Percentiles rank a stretch among this genome's conserved stretches.
Conservation (phyloP, 371 early-diverging fungal species). For the Fennellomyces sp. region DNA sequence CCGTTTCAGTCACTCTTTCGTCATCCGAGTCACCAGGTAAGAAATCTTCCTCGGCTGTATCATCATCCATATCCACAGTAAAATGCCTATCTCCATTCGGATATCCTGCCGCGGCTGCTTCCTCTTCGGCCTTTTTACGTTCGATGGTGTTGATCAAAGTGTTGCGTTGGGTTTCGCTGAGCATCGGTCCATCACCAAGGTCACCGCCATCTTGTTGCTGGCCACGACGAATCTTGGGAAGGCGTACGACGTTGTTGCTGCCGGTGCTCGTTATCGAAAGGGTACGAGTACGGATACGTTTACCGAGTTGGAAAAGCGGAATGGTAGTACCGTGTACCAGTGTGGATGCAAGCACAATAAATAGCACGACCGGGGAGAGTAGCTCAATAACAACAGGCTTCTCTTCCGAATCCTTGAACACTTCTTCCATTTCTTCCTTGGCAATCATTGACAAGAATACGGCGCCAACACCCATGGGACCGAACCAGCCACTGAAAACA, state of each 20-base stretch:
- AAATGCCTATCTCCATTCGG: too few species aligned
- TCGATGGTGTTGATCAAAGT: conserved; percentile 41
- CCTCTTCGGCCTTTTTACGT: conserved; percentile 9
- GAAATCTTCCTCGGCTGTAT: conserved; percentile 49
- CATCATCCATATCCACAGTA: conserved; percentile 29
- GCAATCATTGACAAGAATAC: conserved; percentile 76
- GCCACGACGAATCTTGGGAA: conserved; percentile 33
- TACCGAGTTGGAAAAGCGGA: conserved; percentile 70
- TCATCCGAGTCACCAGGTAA: conserved; percentile 34
- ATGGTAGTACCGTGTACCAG: conserved; percentile 84
- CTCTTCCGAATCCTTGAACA: conserved; percentile 22
- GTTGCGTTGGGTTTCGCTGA: conserved; percentile 43
- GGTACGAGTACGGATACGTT: conserved; percentile 53
- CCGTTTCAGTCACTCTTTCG: conserved; percentile 10
- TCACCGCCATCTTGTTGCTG: conserved; percentile 11
- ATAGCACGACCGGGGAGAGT: conserved; percentile 69
- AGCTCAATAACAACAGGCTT: conserved; percentile 28
- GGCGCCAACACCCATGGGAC: conserved; percentile 88
- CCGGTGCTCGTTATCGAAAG: conserved; percentile 48
- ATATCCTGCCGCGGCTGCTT: not conserved
- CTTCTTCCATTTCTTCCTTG: conserved; percentile 49
- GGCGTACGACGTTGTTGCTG: conserved; percentile 36
- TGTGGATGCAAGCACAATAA: conserved; percentile 77
- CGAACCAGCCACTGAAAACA: conserved; percentile 96
- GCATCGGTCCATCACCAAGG: conserved; percentile 16